Percentiles rank a stretch among this genome's conserved stretches.
Conservation (phyloP, 257 asterid genomes). For the Salvia miltiorrhiza region DNA sequence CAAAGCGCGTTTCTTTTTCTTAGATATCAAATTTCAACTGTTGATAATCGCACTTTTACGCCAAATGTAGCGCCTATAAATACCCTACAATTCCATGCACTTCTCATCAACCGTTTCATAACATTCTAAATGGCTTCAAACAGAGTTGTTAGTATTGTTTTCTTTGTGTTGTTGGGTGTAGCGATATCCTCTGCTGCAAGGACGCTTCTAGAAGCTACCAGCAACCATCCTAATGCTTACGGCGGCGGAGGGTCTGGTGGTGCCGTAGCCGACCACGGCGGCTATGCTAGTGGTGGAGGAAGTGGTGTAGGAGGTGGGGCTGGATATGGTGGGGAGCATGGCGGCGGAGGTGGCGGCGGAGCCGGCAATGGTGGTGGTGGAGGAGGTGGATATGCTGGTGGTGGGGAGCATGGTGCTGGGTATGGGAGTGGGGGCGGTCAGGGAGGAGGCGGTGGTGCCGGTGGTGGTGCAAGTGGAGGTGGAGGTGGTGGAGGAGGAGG, state of each 20-base stretch:
- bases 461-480: slow-evolving; percentile 51
- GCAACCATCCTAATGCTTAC: slow-evolving; percentile 18
- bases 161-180: slow-evolving; percentile 39
- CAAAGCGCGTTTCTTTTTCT: slow-evolving; percentile 27
- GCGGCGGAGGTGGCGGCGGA: slow-evolving; percentile 42
- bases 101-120: slow-evolving; percentile 13
- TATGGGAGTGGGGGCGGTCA: slow-evolving; percentile 59
- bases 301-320: slow-evolving; percentile 34
- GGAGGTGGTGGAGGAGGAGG: slow-evolving; percentile 46
- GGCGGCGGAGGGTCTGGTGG: slow-evolving; percentile 48
- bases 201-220: slow-evolving; percentile 43
- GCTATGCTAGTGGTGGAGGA: slow-evolving; percentile 35
- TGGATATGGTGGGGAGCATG: slow-evolving; percentile 35
- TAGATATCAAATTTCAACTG: slow-evolving; percentile 17
- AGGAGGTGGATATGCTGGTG: slow-evolving; percentile 45
- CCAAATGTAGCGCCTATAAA: slow-evolving; percentile 35
- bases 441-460: slow-evolving; percentile 31
- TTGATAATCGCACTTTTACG: slow-evolving; percentile 34
- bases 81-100: slow-evolving; percentile 33
- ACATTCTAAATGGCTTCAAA: slow-evolving; percentile 30
- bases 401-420: slow-evolving; percentile 44
- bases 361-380: slow-evolving; percentile 35
- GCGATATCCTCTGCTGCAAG: slow-evolving; percentile 57
- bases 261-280: slow-evolving; percentile 35
- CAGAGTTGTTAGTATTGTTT: slow-evolving; percentile 27